Evolutionary conservation across 208 protist species (phyloP), one percentile per base, ranked within the genome.

Genomic region (Wallacemonas sp.): DNA sequence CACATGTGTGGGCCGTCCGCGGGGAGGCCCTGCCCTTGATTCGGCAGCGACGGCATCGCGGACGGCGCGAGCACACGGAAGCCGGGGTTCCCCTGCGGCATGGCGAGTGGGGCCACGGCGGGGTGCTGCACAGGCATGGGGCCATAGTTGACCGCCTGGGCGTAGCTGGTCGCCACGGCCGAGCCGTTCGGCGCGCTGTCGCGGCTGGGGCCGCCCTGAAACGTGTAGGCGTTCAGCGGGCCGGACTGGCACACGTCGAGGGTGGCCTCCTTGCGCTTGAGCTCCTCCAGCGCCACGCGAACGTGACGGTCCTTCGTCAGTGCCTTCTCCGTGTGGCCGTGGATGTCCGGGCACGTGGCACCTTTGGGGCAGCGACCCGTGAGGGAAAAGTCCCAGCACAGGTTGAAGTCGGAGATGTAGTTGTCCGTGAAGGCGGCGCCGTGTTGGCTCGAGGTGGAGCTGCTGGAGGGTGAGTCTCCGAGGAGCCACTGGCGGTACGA

Each of bases 321-420:
- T 0, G 76, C 74, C 65, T 82, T 81, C 26, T 65, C 76, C 31
- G 81, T 65, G 39, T 77, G 61, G 61, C 76, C 76, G 64, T 86
- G 80, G 1, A 86, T 57, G 52, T 81, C 70, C 0, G 61, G 64
- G 44, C 79, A 85, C 10, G 79, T 64, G 20, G 63, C 70, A 23
- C 79, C 79, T 1, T 62, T 69, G 1, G 67, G 68, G 57, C 79
- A 85, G 10, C 69, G 67, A 23, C 79, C 79, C 2, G 75, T 85
- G 22, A 85, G 63, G 4, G 79, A 76, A 29, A 79, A 85, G 46
- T 85, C 79, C 70, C 71, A 81, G 48, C 79, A 85, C 12, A 85
- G 67, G 69, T 68, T 75, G 31, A 73, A 81, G 5, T 65, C 70
- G 36, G 79, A 85, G 26, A 85, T 76, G 49, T 79, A 85, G 72